These are phyloP conservation scores for Aspergillus costaricaensis DNA, from an alignment of 2,329 filamentous ascomycete species.

Conservation along the genomic window DNA sequence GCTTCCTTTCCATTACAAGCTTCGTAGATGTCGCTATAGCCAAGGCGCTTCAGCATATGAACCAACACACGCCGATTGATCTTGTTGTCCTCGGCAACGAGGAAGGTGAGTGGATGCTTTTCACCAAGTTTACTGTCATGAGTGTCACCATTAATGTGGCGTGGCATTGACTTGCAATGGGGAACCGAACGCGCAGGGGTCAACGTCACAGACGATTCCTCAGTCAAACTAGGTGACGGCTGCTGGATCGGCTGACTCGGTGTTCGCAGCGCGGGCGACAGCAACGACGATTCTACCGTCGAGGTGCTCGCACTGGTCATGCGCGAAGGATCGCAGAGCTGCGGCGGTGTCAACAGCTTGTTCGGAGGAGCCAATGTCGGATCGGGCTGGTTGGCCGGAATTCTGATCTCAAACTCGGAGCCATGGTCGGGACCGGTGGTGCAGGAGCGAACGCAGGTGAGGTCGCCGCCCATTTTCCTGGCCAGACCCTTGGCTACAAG, in stretches of 20 bases:
- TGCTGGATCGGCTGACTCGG: conserved; percentile 32
- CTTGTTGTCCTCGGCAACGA: conserved; percentile 72
- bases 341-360: conserved; percentile 39
- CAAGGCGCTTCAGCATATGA: conserved; percentile 67
- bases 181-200: conserved; percentile 24
- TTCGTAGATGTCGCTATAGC: conserved; percentile 64
- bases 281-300: conserved; percentile 21
- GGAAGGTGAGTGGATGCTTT: conserved; percentile 65
- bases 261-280: conserved; percentile 28
- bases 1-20: conserved; percentile 70
- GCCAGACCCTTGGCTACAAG: conserved; percentile 73
- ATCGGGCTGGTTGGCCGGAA: conserved; percentile 57
- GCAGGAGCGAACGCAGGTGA: conserved; percentile 64
- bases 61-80: conserved; percentile 70
- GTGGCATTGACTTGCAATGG: conserved; percentile 29
- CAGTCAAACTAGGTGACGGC: conserved; percentile 31
- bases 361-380: conserved; percentile 52
- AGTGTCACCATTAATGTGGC: conserved; percentile 28
- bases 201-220: conserved; percentile 30
- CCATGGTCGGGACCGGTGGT: conserved; percentile 63
- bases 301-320: conserved; percentile 27
- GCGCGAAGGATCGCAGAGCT: conserved; percentile 23
- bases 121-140: conserved; percentile 61
- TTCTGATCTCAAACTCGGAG: conserved; percentile 68
- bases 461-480: conserved; percentile 67